phyloP scores from a whole-genome alignment of 2,329 filamentous ascomycete genomes.

The Colletotrichum camelliae region DNA sequence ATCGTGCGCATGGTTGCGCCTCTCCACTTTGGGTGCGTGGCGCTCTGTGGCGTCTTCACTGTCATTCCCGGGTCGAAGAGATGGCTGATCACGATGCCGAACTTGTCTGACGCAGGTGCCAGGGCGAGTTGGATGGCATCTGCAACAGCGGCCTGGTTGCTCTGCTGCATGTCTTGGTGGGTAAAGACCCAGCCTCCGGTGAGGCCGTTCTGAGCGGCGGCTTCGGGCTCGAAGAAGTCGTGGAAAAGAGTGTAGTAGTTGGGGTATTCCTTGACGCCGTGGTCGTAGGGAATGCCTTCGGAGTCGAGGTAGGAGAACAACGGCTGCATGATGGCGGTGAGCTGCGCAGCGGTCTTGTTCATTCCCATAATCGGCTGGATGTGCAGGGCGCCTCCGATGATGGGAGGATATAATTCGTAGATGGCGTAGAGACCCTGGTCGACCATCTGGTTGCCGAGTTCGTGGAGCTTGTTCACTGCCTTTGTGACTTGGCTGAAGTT shows the following conservation, averaged over 20 bases:
- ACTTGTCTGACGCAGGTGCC: not conserved
- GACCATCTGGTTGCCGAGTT: slow-evolving; percentile 15
- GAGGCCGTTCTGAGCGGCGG: slow-evolving; percentile 19
- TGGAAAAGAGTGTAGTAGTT: slow-evolving; percentile 19
- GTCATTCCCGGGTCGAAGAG: slow-evolving; percentile 12
- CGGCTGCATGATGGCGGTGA: slow-evolving; percentile 5
- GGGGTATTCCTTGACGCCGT: slow-evolving; percentile 2
- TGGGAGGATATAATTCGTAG: slow-evolving; percentile 18
- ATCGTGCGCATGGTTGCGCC: slow-evolving; percentile 17
- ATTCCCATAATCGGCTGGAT: slow-evolving; percentile 25
- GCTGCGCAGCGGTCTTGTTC: slow-evolving; percentile 20
- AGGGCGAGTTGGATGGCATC: slow-evolving; percentile 5
- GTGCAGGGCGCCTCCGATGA: slow-evolving; percentile 12
- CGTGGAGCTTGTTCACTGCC: slow-evolving; percentile 15
- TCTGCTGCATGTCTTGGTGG: slow-evolving; percentile 13
- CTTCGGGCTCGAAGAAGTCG: slow-evolving; percentile 21
- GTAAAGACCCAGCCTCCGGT: slow-evolving; percentile 23
- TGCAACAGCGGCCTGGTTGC: slow-evolving; percentile 2
- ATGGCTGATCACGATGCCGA: slow-evolving; percentile 19
- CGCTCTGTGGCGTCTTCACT: not conserved
- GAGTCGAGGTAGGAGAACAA: slow-evolving; percentile 12
- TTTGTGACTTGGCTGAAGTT: slow-evolving; percentile 10
- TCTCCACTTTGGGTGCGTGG: slow-evolving; percentile 19
- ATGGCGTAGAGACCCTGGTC: slow-evolving; percentile 19
- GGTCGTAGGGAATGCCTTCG: slow-evolving; percentile 12